Base-by-base conservation (phyloP, 177 flowering plant genomes). In the Vitis hybrid region DNA sequence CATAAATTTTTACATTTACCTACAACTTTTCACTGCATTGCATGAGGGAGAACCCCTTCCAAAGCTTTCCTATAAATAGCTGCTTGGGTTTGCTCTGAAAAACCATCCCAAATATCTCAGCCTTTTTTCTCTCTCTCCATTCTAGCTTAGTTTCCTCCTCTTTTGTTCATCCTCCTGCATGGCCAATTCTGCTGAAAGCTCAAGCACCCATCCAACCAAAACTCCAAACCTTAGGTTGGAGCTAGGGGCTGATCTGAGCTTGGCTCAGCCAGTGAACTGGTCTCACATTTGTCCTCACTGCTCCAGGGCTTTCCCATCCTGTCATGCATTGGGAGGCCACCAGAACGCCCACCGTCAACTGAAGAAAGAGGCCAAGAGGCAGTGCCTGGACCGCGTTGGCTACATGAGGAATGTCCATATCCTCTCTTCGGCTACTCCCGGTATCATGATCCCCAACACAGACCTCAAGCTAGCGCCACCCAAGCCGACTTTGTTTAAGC, bases 241-340 rank as follows among this genome's bases (percentile, higher is more conserved):
- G 10, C 45, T 65, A 0, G 67, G 18, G 23, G 45, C 18, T 26
- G 55, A 50, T 18, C 26, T 55, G 48, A 66, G 45, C 51, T 55
- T 66, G 26, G 2, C 9, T 23, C 60, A 57, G 13, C 9, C 9
- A 7, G 45, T 40, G 45, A 40, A 40, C 26, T 18, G 17, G 40
- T 3, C 19, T 13, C 64, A 15, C 73, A 9, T 15, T 10, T 70
- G 73, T 30, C 5, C 67, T 9, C 30, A 10, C 19, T 70, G 73
- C 32, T 2, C 21, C 23, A 70, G 12, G 26, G 15, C 17, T 3
- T 70, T 70, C 51, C 26, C 4, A 6, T 52, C 66, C 48, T 14
- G 52, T 15, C 66, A 70, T 5, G 72, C 72, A 23, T 49, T 70
- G 1, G 72, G 72, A 12, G 72, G 72, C 48, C 72, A 70, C 60